Percentiles rank a stretch among this genome's conserved stretches.
Evolutionary conservation across 176 grass and related monocot genomes (phyloP).

Genomic region (Avena sativa): DNA sequence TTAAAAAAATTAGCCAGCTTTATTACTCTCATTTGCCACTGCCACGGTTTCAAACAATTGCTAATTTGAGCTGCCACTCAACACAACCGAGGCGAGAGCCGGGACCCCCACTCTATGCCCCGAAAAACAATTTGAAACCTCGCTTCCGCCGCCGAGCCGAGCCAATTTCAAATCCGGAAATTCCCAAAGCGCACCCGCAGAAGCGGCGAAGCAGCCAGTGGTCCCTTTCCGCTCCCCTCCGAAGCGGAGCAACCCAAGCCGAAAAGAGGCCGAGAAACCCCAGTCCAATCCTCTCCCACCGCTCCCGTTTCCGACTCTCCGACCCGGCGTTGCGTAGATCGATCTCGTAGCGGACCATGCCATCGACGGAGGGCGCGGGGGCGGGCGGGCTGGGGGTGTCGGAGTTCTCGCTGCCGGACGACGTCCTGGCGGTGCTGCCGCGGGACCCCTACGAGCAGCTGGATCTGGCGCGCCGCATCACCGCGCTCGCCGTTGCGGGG

Average conservation of each 20-base stretch:
- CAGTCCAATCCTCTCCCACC: slow-evolving; percentile 12
- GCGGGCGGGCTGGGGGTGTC: background rate
- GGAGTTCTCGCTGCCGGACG: slow-evolving; percentile 68
- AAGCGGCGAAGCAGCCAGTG: slow-evolving; percentile 20
- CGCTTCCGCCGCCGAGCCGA: slow-evolving; percentile 49
- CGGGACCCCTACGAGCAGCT: slow-evolving; percentile 85
- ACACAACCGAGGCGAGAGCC: slow-evolving; percentile 27
- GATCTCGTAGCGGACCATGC: slow-evolving; percentile 26
- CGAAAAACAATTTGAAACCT: slow-evolving; percentile 49
- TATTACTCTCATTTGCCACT: too few relatives aligned
- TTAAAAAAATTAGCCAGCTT: too few relatives aligned
- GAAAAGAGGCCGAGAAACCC: too few relatives aligned
- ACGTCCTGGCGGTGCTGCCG: slow-evolving; percentile 81
- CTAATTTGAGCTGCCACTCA: background rate
- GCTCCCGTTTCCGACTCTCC: background rate
- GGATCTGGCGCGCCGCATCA: slow-evolving; percentile 90
- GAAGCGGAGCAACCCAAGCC: slow-evolving; percentile 42
- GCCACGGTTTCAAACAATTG: slow-evolving; percentile 42
- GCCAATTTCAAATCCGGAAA: slow-evolving; percentile 52
- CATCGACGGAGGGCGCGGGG: slow-evolving; percentile 32
- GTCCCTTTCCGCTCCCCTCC: slow-evolving; percentile 25
- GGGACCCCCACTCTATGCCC: background rate
- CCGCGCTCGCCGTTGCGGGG: slow-evolving; percentile 81
- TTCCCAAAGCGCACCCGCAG: slow-evolving; percentile 29
- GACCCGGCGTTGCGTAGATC: background rate